Base-by-base conservation (phyloP, 2,329 filamentous ascomycete genomes). In the Ascomycota sp. region DNA sequence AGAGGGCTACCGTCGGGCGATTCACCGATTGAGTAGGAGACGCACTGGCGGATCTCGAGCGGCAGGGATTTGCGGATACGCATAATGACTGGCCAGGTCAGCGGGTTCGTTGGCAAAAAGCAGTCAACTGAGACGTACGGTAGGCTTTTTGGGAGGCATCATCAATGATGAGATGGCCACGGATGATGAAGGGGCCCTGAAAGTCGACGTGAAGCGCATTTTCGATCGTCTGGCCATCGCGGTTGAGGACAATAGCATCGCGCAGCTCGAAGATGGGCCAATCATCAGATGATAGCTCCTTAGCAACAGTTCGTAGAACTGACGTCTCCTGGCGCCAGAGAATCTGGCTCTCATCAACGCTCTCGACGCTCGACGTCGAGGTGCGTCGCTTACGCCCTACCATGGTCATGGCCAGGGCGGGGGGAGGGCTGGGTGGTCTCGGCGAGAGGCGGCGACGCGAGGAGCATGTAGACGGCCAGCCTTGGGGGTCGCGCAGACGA, bases 261-360 rank as follows among this genome's bases (percentile, higher is more conserved):
- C 45, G 56, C 25, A 82, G 55, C 5, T 67, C 54, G 43, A 76
- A 78, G 29, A 61, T 61, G 4, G 71, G 67, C 60, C 69, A 76
- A 11, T 68, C 50, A 39, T 68, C 55, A 9, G 52, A 44, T 31
- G 57, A 38, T 8, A 44, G 37, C 8, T 36, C 35, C 23, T 39
- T 44, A 9, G 39, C 30, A 7, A 43, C 35, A 4, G 42, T 40
- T 26, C 42, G 45, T 12, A 56, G 35, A 23, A 56, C 45, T 0
- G 46, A 47, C 9, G 41, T 40, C 32, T 56, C 52, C 33, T 52
- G 42, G 10, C 41, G 41, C 43, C 48, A 54, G 19, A 38, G 46
- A 9, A 47, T 34, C 25, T 55, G 44, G 27, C 43, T 32, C 20
- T 56, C 42, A 33, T 61, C 51, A 32, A 55, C 39, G 2, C 55